Percentiles rank a stretch among this genome's conserved stretches.
These are phyloP conservation scores for Penicillium sclerotiorum DNA, from an alignment of 2,329 filamentous ascomycete species.

Conservation along the genomic window DNA sequence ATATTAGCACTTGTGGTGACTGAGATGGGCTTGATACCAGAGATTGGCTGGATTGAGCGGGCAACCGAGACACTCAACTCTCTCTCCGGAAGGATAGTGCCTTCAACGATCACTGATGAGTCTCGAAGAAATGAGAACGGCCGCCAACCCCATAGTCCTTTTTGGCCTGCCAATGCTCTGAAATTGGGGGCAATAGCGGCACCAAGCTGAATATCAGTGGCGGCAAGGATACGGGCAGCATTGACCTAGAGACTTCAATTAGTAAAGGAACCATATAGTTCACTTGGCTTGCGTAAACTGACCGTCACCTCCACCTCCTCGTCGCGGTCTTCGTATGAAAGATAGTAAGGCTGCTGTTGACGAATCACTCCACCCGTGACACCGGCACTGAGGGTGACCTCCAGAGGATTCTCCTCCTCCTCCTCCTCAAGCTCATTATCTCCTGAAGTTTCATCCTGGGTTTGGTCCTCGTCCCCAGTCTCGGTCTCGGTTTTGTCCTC, in stretches of 20 bases:
- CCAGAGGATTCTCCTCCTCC: conserved; percentile 15
- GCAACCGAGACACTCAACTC: conserved; percentile 31
- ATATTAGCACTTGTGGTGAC: conserved; percentile 34
- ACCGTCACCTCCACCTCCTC: conserved; percentile 30
- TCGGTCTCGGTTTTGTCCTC: conserved; percentile 23
- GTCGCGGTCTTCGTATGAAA: conserved; percentile 30
- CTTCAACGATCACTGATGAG: conserved; percentile 31
- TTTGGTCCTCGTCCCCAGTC: conserved; percentile 18
- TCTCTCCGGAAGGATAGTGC: conserved; percentile 35
- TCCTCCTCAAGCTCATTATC: conserved; percentile 13
- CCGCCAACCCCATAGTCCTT: conserved; percentile 30
- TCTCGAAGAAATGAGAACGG: conserved; percentile 37
- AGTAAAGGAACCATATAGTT: no score
- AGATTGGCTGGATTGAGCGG: conserved; percentile 34
- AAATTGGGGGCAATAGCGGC: conserved; percentile 35
- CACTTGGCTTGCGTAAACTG: conserved; percentile 10
- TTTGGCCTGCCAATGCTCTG: conserved; percentile 27
- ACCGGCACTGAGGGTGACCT: conserved; percentile 36
- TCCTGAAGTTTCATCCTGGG: conserved; percentile 1
- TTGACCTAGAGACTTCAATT: conserved; percentile 32
- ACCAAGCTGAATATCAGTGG: conserved; percentile 35
- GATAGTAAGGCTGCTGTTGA: conserved; percentile 22
- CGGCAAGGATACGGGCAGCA: conserved; percentile 31
- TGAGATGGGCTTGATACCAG: conserved; percentile 37
- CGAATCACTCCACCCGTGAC: conserved; percentile 34